phyloP scores from a whole-genome alignment of 129 eudicot species.

The Escallonia herrerae region DNA sequence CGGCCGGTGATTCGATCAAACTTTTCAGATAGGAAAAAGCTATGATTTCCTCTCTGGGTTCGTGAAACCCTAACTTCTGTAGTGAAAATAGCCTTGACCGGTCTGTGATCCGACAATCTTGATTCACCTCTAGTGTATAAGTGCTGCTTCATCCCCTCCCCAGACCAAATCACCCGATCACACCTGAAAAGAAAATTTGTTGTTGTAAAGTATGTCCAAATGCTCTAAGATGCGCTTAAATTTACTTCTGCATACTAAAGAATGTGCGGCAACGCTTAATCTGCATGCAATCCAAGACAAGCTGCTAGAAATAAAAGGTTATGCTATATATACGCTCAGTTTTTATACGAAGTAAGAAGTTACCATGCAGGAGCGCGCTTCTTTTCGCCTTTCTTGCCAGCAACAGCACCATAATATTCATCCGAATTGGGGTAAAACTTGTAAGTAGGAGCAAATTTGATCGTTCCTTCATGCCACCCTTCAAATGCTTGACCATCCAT shows the following conservation, averaged over 20 bases:
- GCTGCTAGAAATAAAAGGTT: too few relatives aligned
- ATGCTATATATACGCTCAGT: too few relatives aligned
- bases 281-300: too few relatives aligned
- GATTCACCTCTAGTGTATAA: constrained; percentile 43
- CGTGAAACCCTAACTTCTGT: constrained; percentile 27
- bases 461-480: constrained; percentile 66
- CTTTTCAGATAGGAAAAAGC: constrained; percentile 25
- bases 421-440: constrained; percentile 54
- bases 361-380: constrained; percentile 84
- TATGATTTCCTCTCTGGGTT: constrained; percentile 16
- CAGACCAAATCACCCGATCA: constrained; percentile 67
- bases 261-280: too few relatives aligned
- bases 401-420: constrained; percentile 35
- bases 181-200: constrained; percentile 29
- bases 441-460: constrained; percentile 70
- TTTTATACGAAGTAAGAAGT: background rate
- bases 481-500: constrained; percentile 51
- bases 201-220: too few relatives aligned
- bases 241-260: too few relatives aligned
- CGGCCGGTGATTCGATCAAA: constrained; percentile 14
- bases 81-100: constrained; percentile 57
- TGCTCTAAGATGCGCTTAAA: too few relatives aligned
- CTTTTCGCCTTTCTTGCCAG: constrained; percentile 30
- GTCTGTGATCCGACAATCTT: constrained; percentile 61
- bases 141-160: constrained; percentile 52